phyloP scores from a whole-genome alignment of 2,329 filamentous ascomycete genomes.

The Trichophyton rubrum region DNA sequence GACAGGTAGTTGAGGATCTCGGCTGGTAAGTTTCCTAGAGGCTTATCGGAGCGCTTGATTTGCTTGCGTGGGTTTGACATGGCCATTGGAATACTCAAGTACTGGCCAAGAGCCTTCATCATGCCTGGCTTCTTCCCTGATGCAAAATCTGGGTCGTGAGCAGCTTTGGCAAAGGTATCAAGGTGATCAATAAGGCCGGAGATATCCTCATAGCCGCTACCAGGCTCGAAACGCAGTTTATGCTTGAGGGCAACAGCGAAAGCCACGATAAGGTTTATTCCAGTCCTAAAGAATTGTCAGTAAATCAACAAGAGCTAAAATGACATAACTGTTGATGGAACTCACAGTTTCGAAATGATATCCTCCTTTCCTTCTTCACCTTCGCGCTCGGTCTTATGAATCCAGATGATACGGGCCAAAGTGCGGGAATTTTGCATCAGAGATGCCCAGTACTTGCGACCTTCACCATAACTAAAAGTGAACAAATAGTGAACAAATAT shows the following conservation, averaged over 20 bases:
- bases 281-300: conserved; percentile 33
- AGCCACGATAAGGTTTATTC: conserved; percentile 64
- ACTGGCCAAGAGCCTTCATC: conserved; percentile 57
- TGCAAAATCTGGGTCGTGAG: conserved; percentile 33
- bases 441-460: conserved; percentile 50
- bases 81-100: conserved; percentile 64
- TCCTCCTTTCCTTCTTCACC: conserved; percentile 50
- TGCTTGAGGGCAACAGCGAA: conserved; percentile 72
- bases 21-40: conserved; percentile 69
- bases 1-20: conserved; percentile 66
- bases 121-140: conserved; percentile 33
- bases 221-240: conserved; percentile 71
- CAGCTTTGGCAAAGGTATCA: conserved; percentile 58
- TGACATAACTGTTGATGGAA: background rate
- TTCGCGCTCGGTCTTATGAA: conserved; percentile 54
- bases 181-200: conserved; percentile 57
- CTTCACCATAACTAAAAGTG: conserved; percentile 41
- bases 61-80: conserved; percentile 65
- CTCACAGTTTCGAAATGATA: conserved; percentile 53
- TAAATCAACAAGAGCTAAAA: background rate
- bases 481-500: no score
- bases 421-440: conserved; percentile 45
- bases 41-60: conserved; percentile 58
- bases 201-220: conserved; percentile 63
- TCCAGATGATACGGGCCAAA: conserved; percentile 63